A percentile compares a stretch with the other conserved stretches of the same genome.
Evolutionary conservation across 1,139 yeast species (phyloP).

Genomic region (Saccharomyces uvarum): DNA sequence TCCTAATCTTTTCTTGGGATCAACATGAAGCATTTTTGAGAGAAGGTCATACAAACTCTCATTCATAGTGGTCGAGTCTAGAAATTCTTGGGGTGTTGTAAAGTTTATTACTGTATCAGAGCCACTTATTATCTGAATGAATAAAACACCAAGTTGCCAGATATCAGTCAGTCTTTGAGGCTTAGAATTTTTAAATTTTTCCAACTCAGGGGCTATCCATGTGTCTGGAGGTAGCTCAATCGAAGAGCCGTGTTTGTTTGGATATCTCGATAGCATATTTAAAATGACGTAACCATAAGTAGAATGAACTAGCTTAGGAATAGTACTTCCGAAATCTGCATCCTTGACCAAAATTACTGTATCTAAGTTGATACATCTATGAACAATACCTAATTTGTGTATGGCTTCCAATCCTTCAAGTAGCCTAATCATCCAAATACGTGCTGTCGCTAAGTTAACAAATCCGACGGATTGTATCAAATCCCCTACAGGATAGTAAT

Average conservation of each 20-base stretch:
- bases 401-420: slow-evolving; percentile 77
- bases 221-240: slow-evolving; percentile 22
- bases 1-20: slow-evolving; percentile 66
- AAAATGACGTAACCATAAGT: slow-evolving; percentile 62
- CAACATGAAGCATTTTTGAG: slow-evolving; percentile 53
- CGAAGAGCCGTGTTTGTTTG: slow-evolving; percentile 33
- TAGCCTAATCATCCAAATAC: slow-evolving; percentile 82
- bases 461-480: slow-evolving; percentile 61
- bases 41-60: slow-evolving; percentile 59
- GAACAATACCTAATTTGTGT: slow-evolving; percentile 75
- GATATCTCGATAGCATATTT: slow-evolving; percentile 49
- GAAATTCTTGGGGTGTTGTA: slow-evolving; percentile 55
- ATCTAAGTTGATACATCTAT: slow-evolving; percentile 57
- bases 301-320: slow-evolving; percentile 59
- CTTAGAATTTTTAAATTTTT: slow-evolving; percentile 33
- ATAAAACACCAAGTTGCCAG: slow-evolving; percentile 82
- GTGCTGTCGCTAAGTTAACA: slow-evolving; percentile 64
- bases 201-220: slow-evolving; percentile 80
- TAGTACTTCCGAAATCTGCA: slow-evolving; percentile 44
- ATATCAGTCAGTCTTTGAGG: slow-evolving; percentile 81
- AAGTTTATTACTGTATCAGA: slow-evolving; percentile 45
- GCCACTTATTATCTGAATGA: slow-evolving; percentile 67
- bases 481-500: slow-evolving; percentile 55
- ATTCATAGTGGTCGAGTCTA: slow-evolving; percentile 44
- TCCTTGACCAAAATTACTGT: slow-evolving; percentile 50